phyloP scores from a whole-genome alignment of 2,329 filamentous ascomycete species.

The Fusarium torreyae region DNA sequence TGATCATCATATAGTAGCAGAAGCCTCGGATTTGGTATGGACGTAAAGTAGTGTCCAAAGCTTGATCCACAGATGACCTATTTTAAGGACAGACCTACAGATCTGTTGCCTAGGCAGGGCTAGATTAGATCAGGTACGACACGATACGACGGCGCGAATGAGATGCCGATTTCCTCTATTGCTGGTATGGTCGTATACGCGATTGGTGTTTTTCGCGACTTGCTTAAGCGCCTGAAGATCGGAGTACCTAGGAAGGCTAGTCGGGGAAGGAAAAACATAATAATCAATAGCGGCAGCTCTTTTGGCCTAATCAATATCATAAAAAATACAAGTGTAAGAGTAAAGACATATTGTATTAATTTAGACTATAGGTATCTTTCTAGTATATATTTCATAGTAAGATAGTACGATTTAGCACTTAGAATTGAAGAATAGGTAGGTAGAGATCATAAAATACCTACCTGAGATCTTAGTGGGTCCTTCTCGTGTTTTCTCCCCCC shows the following conservation, averaged over 20 bases:
- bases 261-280: too few relatives aligned
- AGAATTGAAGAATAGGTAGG: too few relatives aligned
- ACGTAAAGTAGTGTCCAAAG: constrained; percentile 3
- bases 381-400: too few relatives aligned
- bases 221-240: constrained; percentile 20
- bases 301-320: too few relatives aligned
- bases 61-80: constrained; percentile 23
- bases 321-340: too few relatives aligned
- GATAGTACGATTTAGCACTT: too few relatives aligned
- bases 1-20: not conserved
- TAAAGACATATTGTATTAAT: too few relatives aligned
- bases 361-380: too few relatives aligned
- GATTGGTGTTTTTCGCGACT: constrained; percentile 26
- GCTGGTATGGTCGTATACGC: constrained; percentile 8
- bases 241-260: constrained; percentile 2
- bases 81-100: constrained; percentile 37
- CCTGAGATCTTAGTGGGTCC: too few relatives aligned
- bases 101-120: constrained; percentile 9
- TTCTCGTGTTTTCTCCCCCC: too few relatives aligned
- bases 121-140: constrained; percentile 34
- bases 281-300: too few relatives aligned
- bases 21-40: constrained; percentile 5
- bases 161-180: constrained; percentile 9
- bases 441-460: too few relatives aligned
- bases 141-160: constrained; percentile 5